Evolutionary conservation across 192 early-diverging fungal species (phyloP).

Genomic region (Backusella australiensis): DNA sequence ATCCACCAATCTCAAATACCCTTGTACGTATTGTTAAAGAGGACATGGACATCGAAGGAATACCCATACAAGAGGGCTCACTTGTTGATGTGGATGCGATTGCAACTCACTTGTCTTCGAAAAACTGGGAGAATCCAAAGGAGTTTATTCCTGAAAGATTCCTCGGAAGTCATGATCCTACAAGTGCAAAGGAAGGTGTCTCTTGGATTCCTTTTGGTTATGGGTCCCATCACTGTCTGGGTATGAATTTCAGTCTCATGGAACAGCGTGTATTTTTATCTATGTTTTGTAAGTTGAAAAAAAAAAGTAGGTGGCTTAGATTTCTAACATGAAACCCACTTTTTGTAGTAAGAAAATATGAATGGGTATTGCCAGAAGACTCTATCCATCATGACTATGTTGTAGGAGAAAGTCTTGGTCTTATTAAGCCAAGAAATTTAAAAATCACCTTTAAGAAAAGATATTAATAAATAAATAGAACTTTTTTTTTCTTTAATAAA

Average conservation of each 20-base stretch:
- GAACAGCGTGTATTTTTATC: constrained; percentile 56
- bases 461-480: background rate
- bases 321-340: background rate
- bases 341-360: constrained; percentile 25
- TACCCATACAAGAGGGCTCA: constrained; percentile 24
- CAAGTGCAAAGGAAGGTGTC: background rate
- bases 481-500: no score
- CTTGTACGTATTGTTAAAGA: constrained; percentile 7
- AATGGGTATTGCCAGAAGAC: constrained; percentile 20
- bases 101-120: constrained; percentile 5
- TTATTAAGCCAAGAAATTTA: constrained; percentile 5
- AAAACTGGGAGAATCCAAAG: constrained; percentile 40
- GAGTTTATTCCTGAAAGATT: constrained; percentile 55
- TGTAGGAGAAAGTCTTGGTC: constrained; percentile 2
- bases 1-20: background rate
- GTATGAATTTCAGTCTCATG: constrained; percentile 59
- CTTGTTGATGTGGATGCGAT: constrained; percentile 13
- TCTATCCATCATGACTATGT: constrained; percentile 12
- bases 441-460: background rate
- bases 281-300: constrained; percentile 27
- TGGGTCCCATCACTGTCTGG: constrained; percentile 58
- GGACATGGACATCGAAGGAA: constrained; percentile 19
- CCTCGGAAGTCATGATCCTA: constrained; percentile 5
- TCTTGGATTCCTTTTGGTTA: constrained; percentile 59
- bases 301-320: background rate